Conservation (phyloP, 139 green algal genomes). For the Protoeuglena noctilucae region DNA sequence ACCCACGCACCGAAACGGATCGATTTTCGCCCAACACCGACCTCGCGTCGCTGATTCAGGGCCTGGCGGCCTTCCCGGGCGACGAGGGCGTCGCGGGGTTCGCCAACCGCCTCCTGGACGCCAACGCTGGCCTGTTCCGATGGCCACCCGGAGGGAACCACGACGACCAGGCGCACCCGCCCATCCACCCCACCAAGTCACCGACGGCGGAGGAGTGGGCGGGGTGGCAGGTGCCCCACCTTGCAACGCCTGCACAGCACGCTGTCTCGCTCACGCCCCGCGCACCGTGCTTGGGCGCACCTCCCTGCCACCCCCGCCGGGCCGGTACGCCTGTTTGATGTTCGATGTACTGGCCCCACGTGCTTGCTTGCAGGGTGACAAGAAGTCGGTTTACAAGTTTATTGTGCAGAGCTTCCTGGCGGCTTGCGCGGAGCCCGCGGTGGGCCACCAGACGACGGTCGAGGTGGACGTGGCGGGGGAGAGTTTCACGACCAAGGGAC, state of each 20-base stretch:
- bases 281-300: too few relatives aligned
- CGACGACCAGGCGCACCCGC: conserved; percentile 68
- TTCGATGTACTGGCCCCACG: not conserved
- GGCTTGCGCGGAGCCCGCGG: conserved; percentile 64
- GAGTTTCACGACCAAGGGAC: conserved; percentile 34
- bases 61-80: not conserved
- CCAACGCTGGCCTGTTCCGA: conserved; percentile 11
- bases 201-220: conserved; percentile 15
- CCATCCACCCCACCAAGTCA: conserved; percentile 78
- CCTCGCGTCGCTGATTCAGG: too few relatives aligned
- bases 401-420: conserved; percentile 86
- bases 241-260: too few relatives aligned
- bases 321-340: too few relatives aligned
- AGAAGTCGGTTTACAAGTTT: conserved; percentile 85
- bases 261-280: too few relatives aligned
- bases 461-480: conserved; percentile 51
- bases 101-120: conserved; percentile 17
- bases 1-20: conserved; percentile 93
- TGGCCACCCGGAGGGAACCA: conserved; percentile 34
- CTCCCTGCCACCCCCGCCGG: too few relatives aligned
- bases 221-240: conserved; percentile 5
- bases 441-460: conserved; percentile 72
- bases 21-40: conserved; percentile 57
- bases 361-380: conserved; percentile 33
- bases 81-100: conserved; percentile 23